Conservation (phyloP, 768 basidiomycete genomes). For the Lentinula sp. region DNA sequence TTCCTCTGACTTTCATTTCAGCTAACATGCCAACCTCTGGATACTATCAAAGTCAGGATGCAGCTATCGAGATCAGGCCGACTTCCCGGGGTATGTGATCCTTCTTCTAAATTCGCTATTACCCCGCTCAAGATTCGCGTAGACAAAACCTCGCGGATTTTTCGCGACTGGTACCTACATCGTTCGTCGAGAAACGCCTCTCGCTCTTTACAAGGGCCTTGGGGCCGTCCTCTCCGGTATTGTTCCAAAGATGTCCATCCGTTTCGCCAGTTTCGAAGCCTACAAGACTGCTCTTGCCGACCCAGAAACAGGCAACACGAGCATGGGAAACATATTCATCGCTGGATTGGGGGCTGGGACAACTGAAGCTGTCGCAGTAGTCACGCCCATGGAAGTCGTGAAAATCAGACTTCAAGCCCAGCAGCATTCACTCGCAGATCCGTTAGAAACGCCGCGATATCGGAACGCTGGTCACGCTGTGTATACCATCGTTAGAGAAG, state of each 20-base stretch:
- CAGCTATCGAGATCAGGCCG: slow-evolving; percentile 84
- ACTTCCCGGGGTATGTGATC: slow-evolving; percentile 69
- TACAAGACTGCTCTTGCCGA: slow-evolving; percentile 85
- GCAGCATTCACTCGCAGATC: slow-evolving; percentile 94
- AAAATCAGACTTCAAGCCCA: slow-evolving; percentile 98
- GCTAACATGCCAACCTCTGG: slow-evolving; percentile 87
- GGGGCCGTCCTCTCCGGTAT: slow-evolving; percentile 96
- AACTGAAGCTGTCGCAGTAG: slow-evolving; percentile 92
- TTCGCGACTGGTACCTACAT: slow-evolving; percentile 88
- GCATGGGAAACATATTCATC: slow-evolving; percentile 81
- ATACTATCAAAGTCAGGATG: slow-evolving; percentile 99
- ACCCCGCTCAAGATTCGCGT: not conserved
- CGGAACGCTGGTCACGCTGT: slow-evolving; percentile 96
- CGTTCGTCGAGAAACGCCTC: slow-evolving; percentile 83
- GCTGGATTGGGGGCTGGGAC: slow-evolving; percentile 93
- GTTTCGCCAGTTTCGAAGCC: slow-evolving; percentile 95
- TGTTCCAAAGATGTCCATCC: slow-evolving; percentile 98
- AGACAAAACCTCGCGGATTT: slow-evolving; percentile 93
- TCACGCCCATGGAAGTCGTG: slow-evolving; percentile 99
- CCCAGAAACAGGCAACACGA: slow-evolving; percentile 72
- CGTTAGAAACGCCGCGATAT: slow-evolving; percentile 88
- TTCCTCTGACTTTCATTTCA: slow-evolving; percentile 18
- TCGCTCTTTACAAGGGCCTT: slow-evolving; percentile 96
- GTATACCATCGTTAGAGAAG: slow-evolving; percentile 90
- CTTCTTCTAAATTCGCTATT: not conserved